A percentile compares a stretch with the other conserved stretches of the same genome.
Conservation (phyloP, 148 eudicot genomes). For the Mesembryanthemum crystallinum region DNA sequence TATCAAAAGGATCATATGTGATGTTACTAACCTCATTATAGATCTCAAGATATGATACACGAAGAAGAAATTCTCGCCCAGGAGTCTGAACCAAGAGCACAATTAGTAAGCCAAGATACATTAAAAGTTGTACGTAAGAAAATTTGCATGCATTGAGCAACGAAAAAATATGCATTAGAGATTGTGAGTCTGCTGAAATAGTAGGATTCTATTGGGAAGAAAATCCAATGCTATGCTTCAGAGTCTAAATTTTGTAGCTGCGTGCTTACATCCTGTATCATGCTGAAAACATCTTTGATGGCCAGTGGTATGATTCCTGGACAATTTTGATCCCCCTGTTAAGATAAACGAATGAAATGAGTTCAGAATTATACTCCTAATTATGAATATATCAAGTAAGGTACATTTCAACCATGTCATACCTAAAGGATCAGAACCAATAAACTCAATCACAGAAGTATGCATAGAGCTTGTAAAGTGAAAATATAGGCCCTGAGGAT, state of each 20-base stretch:
- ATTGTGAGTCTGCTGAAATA: background rate
- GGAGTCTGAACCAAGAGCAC: slow-evolving; percentile 63
- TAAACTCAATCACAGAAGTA: background rate
- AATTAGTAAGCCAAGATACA: slow-evolving; percentile 14
- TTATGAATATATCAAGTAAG: background rate
- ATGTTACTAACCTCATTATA: slow-evolving; percentile 77
- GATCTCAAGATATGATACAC: slow-evolving; percentile 95
- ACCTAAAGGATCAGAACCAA: background rate
- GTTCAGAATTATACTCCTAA: background rate
- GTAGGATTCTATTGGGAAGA: background rate
- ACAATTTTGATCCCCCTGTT: slow-evolving; percentile 83
- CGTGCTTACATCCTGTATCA: slow-evolving; percentile 90
- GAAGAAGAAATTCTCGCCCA: slow-evolving; percentile 89
- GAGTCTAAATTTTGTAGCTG: slow-evolving; percentile 7
- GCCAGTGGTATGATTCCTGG: slow-evolving; percentile 96
- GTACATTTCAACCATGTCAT: background rate
- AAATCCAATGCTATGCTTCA: slow-evolving; percentile 10
- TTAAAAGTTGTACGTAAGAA: slow-evolving; percentile 8
- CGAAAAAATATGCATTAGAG: background rate
- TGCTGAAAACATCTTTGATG: slow-evolving; percentile 98
- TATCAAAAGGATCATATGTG: background rate
- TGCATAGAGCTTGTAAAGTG: background rate
- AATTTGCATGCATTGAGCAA: slow-evolving; percentile 3
- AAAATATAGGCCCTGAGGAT: too few species aligned
- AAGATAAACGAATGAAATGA: slow-evolving; percentile 5